Evolutionary conservation across 345 rosid genomes (phyloP), one percentile per base, ranked within the genome.

Genomic region (Melaleuca alternifolia): DNA sequence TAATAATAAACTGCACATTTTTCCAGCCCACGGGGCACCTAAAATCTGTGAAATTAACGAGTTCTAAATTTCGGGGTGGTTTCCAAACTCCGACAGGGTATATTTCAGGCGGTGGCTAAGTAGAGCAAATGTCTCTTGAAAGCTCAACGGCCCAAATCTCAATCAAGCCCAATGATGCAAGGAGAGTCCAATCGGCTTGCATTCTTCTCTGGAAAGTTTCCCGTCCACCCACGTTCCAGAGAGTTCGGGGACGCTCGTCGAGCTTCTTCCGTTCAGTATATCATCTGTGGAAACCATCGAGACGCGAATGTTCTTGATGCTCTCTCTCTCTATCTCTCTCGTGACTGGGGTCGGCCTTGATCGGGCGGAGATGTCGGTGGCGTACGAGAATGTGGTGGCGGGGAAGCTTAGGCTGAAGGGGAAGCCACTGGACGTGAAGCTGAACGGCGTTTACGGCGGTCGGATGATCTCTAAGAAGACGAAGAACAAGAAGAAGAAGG

Each of bases 391-490:
- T 54, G 83, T 87, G 61, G 84, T 86, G 51, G 86, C 71, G 10
- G 87, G 92, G 53, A 90, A 62, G 77, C 85, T 90, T 84, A 90
- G 88, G 86, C 89, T 87, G 46, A 90, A 90, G 83, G 86, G 86
- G 83, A 84, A 13, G 54, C 85, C 87, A 8, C 87, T 87, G 21
- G 54, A 84, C 28, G 88, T 88, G 20, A 88, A 85, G 65, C 77
- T 79, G 5, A 52, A 57, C 20, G 86, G 86, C 81, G 53, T 62
- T 53, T 16, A 33, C 24, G n/a, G 37, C 1, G n/a, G 82, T 18
- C 46, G 87, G 51, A 51, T 11, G 26, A 51, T 23, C 50, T 77
- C 84, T 30, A 86, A 79, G 59, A 83, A 33, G 50, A 6, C 46
- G 50, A 89, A 83, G 85, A 88, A 84, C 54, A 90, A 88, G 87